Conservation (phyloP, 257 asterid species). For the Mentha longifolia region DNA sequence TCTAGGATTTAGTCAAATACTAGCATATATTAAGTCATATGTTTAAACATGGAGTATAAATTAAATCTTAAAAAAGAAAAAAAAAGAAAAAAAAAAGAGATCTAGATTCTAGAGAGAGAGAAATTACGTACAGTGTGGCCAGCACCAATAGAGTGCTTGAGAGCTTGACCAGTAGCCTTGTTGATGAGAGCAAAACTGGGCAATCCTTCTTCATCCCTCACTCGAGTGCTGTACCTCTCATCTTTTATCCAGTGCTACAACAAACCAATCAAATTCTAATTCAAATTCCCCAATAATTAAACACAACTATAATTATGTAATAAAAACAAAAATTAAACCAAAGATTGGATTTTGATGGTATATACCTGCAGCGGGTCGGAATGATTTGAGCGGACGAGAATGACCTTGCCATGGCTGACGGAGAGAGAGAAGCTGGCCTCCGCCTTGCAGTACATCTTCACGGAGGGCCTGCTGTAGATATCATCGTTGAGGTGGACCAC, state of each 20-base stretch:
- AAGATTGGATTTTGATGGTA: background rate
- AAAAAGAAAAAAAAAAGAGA: background rate
- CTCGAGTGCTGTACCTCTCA: constrained; percentile 62
- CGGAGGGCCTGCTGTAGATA: constrained; percentile 44
- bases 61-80: background rate
- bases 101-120: background rate
- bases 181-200: constrained; percentile 78
- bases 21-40: background rate
- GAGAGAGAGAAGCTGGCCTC: constrained; percentile 55
- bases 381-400: constrained; percentile 59
- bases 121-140: constrained; percentile 42
- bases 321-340: background rate
- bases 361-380: constrained; percentile 63
- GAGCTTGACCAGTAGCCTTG: constrained; percentile 69
- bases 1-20: background rate
- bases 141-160: constrained; percentile 72
- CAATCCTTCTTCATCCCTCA: constrained; percentile 77
- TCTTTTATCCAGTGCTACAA: constrained; percentile 82
- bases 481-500: constrained; percentile 26
- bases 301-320: too few relatives aligned
- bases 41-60: too few relatives aligned
- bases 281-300: too few relatives aligned
- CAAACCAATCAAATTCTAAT: background rate
- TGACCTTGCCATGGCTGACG: constrained; percentile 59
- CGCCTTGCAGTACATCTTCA: constrained; percentile 60